A percentile compares a stretch with the other conserved stretches of the same genome.
Evolutionary conservation across 352 stramenopile genomes (phyloP).

Genomic region (Phytophthora boehmeriae): DNA sequence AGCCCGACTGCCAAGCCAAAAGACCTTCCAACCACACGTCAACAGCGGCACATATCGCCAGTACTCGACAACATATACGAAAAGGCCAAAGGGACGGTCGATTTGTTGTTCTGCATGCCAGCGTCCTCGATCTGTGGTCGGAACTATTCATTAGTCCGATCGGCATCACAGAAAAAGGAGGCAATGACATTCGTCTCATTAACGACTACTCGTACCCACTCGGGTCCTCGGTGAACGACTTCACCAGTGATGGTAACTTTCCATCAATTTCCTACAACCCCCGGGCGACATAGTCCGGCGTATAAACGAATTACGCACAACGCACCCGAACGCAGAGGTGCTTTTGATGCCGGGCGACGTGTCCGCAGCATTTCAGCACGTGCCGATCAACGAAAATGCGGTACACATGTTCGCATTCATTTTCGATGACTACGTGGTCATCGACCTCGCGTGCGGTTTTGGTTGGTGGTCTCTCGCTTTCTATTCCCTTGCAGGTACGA

Average conservation of each 20-base stretch:
- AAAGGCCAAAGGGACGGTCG: conserved; percentile 11
- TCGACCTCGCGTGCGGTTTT: conserved; percentile 17
- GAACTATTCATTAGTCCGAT: conserved; percentile 18
- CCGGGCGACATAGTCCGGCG: conserved; percentile 9
- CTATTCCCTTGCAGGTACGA: conserved; percentile 10
- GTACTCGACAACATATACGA: conserved; percentile 6
- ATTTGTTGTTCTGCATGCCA: conserved; percentile 8
- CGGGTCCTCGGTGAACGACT: conserved; percentile 17
- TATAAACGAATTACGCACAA: background rate
- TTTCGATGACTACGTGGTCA: conserved; percentile 13
- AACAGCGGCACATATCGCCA: background rate
- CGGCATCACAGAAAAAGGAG: conserved; percentile 1
- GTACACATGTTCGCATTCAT: conserved; percentile 23
- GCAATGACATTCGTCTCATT: conserved; percentile 5
- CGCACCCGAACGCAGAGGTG: conserved; percentile 2
- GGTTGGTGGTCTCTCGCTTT: conserved; percentile 20
- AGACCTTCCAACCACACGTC: background rate
- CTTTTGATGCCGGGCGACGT: conserved; percentile 23
- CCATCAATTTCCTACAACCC: too few species aligned
- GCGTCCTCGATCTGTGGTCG: background rate
- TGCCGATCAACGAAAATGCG: conserved; percentile 8
- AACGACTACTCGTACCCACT: conserved; percentile 17
- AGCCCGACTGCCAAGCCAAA: background rate
- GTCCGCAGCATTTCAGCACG: conserved; percentile 23
- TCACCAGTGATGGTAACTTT: conserved; percentile 11